Evolutionary conservation across 257 asterid species (phyloP).

Genomic region (Plantago elongata): DNA sequence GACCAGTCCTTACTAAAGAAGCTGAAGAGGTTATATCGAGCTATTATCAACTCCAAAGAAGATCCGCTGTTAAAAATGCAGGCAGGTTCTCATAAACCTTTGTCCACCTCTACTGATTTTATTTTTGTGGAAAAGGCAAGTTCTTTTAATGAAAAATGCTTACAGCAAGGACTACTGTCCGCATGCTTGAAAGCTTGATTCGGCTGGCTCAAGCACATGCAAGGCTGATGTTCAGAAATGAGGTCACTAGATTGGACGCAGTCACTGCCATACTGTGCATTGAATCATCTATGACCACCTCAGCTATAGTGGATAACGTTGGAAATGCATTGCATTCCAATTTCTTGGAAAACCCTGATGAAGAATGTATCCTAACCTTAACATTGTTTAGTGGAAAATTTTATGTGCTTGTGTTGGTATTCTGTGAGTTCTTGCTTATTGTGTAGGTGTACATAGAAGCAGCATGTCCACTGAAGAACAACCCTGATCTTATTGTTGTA

Average conservation of each 20-base stretch:
- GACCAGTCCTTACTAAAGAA: constrained; percentile 88
- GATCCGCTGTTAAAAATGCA: constrained; percentile 95
- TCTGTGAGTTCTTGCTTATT: not conserved
- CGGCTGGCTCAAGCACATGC: constrained; percentile 99
- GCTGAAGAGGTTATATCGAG: constrained; percentile 90
- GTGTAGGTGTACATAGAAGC: not conserved
- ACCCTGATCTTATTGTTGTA: too few species aligned
- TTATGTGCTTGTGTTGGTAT: not conserved
- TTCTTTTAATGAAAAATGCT: constrained; percentile 20
- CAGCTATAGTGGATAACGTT: constrained; percentile 86
- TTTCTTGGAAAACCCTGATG: constrained; percentile 79
- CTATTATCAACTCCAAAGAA: constrained; percentile 97
- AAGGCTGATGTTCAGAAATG: constrained; percentile 91
- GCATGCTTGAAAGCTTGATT: constrained; percentile 98
- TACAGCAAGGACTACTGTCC: constrained; percentile 95
- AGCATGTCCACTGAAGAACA: not conserved
- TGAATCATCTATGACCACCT: constrained; percentile 91
- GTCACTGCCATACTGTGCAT: constrained; percentile 86
- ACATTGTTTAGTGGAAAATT: not conserved
- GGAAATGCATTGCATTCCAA: constrained; percentile 94
- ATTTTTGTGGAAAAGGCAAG: not conserved
- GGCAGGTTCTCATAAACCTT: constrained; percentile 36
- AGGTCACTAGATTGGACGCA: constrained; percentile 88
- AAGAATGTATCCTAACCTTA: constrained; percentile 77
- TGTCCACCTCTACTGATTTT: not conserved